Percentiles rank a stretch among this genome's conserved stretches.
phyloP scores from a whole-genome alignment of 139 green algal genomes.

The Protoeuglena noctilucae region DNA sequence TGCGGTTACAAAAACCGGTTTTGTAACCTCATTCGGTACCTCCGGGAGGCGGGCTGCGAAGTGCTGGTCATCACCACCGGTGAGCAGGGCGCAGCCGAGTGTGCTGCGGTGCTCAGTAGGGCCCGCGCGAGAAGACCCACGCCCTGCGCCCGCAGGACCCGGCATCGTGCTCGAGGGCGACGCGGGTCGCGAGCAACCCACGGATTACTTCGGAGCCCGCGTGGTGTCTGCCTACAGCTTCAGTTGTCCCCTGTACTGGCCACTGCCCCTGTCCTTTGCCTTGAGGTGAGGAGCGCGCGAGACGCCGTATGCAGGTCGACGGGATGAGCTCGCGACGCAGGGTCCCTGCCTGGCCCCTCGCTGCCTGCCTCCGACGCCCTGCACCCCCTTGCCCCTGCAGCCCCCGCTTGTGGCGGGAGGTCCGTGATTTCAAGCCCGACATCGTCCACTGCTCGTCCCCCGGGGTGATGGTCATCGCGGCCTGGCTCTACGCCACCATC shows the following conservation, averaged over 20 bases:
- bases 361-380: too few species aligned
- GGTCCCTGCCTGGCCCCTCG: too few species aligned
- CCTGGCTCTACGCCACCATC: constrained; percentile 75
- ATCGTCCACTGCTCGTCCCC: constrained; percentile 75
- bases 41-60: constrained; percentile 62
- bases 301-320: too few species aligned
- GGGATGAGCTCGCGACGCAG: too few species aligned
- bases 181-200: constrained; percentile 21
- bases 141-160: too few species aligned
- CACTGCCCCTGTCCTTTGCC: constrained; percentile 53
- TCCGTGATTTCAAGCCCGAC: constrained; percentile 22
- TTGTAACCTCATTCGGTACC: constrained; percentile 59
- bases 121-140: too few species aligned
- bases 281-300: too few species aligned
- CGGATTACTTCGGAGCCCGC: constrained; percentile 62
- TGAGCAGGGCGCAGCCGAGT: constrained; percentile 10
- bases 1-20: constrained; percentile 85
- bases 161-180: too few species aligned
- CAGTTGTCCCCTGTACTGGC: constrained; percentile 52
- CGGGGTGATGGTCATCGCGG: constrained; percentile 65
- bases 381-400: too few species aligned
- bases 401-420: constrained; percentile 9
- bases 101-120: too few species aligned
- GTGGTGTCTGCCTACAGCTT: constrained; percentile 30
- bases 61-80: constrained; percentile 70